phyloP scores from a whole-genome alignment of 345 rosid species.

The Heritiera fomes region DNA sequence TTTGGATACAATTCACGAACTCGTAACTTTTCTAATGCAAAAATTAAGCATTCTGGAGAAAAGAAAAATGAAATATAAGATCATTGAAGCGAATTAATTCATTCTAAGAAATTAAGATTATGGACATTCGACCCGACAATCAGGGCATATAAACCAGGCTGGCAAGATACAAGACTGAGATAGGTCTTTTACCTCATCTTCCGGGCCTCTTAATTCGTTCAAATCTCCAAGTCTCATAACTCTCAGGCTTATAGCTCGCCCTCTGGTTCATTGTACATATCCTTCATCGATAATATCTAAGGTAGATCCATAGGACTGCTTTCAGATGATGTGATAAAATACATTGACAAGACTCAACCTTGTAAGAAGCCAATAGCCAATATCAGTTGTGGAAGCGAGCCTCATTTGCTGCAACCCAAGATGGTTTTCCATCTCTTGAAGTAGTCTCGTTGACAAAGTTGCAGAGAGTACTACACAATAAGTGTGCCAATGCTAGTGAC shows the following conservation, averaged over 20 bases:
- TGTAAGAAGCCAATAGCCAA: not conserved
- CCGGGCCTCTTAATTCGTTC: too few species aligned
- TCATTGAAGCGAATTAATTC: not conserved
- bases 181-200: too few species aligned
- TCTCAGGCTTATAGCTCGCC: not conserved
- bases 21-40: too few species aligned
- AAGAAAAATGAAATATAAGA: too few species aligned
- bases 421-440: not conserved
- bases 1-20: too few species aligned
- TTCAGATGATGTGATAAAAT: not conserved
- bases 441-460: not conserved
- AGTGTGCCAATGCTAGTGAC: conserved; percentile 24
- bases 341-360: not conserved
- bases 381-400: not conserved
- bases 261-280: not conserved
- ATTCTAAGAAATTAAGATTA: not conserved
- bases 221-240: not conserved
- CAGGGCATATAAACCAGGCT: not conserved
- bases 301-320: not conserved
- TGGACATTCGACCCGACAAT: not conserved
- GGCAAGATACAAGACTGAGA: not conserved
- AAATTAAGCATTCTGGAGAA: too few species aligned
- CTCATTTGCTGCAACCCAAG: not conserved
- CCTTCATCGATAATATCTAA: not conserved
- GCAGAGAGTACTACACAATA: not conserved